These are phyloP conservation scores for Silybum marianum DNA, from an alignment of 129 eudicot genomes.

Conservation along the genomic window DNA sequence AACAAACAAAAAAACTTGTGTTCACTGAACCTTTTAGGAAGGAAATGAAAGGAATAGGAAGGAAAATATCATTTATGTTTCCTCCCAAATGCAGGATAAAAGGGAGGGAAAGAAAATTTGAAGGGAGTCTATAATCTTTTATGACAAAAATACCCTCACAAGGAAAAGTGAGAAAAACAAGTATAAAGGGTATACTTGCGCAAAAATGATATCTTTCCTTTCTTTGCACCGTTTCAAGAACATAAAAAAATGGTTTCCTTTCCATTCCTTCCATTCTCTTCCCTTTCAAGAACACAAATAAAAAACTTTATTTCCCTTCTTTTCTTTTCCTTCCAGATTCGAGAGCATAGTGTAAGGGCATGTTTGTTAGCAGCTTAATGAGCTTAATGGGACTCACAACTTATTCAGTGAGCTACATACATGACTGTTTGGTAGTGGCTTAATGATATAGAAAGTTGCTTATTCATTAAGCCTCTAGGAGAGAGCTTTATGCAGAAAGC, in stretches of 20 bases:
- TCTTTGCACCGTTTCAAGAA: background rate
- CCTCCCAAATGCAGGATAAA: background rate
- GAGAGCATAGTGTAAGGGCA: background rate
- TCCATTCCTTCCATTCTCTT: background rate
- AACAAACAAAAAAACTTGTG: no score
- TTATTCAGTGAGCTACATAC: no score
- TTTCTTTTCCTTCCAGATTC: background rate
- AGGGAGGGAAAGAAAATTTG: background rate
- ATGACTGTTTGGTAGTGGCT: no score
- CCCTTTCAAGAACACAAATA: background rate
- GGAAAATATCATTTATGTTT: background rate
- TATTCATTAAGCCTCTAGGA: no score
- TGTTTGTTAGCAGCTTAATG: no score
- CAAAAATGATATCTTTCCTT: background rate
- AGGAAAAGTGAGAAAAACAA: background rate
- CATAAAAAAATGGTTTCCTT: background rate
- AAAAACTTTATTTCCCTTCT: background rate
- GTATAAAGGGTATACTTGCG: background rate
- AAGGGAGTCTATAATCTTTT: background rate
- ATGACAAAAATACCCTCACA: background rate
- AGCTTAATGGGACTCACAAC: no score
- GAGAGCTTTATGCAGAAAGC: no score
- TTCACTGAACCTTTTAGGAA: no score
- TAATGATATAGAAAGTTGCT: no score
- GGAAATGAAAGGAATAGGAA: background rate